These are phyloP conservation scores for Halenospora varia DNA, from an alignment of 495 filamentous ascomycete genomes.

Conservation along the genomic window DNA sequence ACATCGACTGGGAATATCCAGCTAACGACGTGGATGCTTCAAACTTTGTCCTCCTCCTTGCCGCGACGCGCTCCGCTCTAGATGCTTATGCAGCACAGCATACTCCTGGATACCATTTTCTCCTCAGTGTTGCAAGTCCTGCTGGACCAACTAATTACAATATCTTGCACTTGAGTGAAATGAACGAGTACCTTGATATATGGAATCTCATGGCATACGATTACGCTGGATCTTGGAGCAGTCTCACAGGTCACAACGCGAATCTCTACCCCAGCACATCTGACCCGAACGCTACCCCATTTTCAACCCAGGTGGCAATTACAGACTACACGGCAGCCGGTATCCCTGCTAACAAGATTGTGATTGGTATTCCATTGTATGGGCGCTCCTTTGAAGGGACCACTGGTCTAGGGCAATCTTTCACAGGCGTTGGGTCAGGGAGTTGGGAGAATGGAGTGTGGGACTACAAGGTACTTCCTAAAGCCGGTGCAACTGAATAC, in stretches of 20 bases:
- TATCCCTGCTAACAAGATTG: constrained; percentile 63
- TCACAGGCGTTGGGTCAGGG: constrained; percentile 60
- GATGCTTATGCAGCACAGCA: constrained; percentile 54
- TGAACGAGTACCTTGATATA: constrained; percentile 76
- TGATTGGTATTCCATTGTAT: constrained; percentile 83
- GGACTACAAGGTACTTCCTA: constrained; percentile 68
- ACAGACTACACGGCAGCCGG: constrained; percentile 61
- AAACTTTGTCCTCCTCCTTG: constrained; percentile 68
- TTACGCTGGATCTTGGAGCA: constrained; percentile 70
- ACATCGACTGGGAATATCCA: constrained; percentile 69
- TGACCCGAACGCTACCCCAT: constrained; percentile 57
- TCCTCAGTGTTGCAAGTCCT: constrained; percentile 70
- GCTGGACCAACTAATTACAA: constrained; percentile 63
- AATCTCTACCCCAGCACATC: constrained; percentile 58
- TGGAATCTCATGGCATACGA: constrained; percentile 87
- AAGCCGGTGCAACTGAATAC: constrained; percentile 40
- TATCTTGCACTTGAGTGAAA: constrained; percentile 58
- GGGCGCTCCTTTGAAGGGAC: constrained; percentile 76
- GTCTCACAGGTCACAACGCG: constrained; percentile 67
- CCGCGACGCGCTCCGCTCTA: constrained; percentile 59
- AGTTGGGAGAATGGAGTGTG: constrained; percentile 74
- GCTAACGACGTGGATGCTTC: constrained; percentile 53
- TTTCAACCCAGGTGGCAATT: constrained; percentile 65
- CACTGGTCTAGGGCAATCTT: constrained; percentile 63
- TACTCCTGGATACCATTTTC: constrained; percentile 55